Evolutionary conservation across 371 early-diverging fungal genomes (phyloP), one percentile per base, ranked within the genome.

Genomic region (Dichotomocladium elegans): DNA sequence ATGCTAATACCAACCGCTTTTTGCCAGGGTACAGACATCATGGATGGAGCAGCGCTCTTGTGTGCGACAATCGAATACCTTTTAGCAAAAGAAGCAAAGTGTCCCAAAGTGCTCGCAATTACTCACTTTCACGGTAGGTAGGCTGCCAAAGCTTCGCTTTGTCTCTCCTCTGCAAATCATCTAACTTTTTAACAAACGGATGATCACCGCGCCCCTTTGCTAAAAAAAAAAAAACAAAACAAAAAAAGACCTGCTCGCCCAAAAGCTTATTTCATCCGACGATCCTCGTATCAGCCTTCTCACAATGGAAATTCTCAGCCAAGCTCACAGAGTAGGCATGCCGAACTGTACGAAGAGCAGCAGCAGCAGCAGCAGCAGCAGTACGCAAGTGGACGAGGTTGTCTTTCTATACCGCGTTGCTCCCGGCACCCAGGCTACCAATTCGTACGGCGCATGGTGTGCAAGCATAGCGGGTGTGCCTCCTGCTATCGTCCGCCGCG

Each of bases 101-200:
- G 80, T 27, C 75, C 74, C 27, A 75, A 63, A 34, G 62, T 82
- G 2, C n/a, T 85, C 2, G 75, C 81, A 0, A 79, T 81, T 19
- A 85, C 88, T 0, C 88, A 87, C 53, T 85, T 85, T 56, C 86
- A 87, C 61, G 84, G 82, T 74, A 69, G 26, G 35, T 70, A 25
- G 11, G n/a, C 17, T 26, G 50, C 17, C 53, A 58, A 24, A n/a
- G 21, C 3, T 15, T 21, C 21, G 11, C 2, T 15, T 15, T 37
- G 21, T 28, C 27, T 52, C 10, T 15, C 17, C 45, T 40, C 1
- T 28, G 37, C 3, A 17, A 41, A 15, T 12, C 5, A 9, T 34
- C 43, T 14, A 14, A 44, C 17, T 14, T 19, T 30, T 41, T 26
- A 34, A n/a, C n/a, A n/a, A n/a, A n/a, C n/a, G n/a, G n/a, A n/a